Base-by-base conservation (phyloP, 2,329 filamentous ascomycete species). In the Endocalyx cinctus region DNA sequence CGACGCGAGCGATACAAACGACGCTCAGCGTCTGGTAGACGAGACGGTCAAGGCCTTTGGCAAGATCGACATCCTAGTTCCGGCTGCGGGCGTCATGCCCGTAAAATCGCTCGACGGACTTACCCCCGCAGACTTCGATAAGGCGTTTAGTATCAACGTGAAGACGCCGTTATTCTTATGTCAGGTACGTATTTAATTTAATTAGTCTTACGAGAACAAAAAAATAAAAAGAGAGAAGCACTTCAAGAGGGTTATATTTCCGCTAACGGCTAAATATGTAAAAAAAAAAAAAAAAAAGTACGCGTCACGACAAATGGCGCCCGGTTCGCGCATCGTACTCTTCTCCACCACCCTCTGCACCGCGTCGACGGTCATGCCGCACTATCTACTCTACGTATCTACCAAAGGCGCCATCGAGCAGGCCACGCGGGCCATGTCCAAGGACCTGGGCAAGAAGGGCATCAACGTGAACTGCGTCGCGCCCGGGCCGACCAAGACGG, bases 381-480 rank as follows among this genome's bases (percentile, higher is more conserved):
- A 48, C 1, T 74, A 76, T 41, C 57, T 71, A 12, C 59, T 75
- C 7, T 81, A 80, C 50, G 62, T 61, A 8, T 58, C 67, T 0
- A 74, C 69, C 27, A 81, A 81, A 48, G 76, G 73, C 29, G 72
- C 75, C 7, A 64, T 81, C 25, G 74, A 80, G 51, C 72, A 78
- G 51, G 69, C 79, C 59, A 67, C 67, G 0, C 66, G 73, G 10
- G 56, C 69, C 3, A 52, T 79, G 39, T 64, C 69, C 27, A 79
- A 77, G 52, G 74, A 77, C 33, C 63, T 79, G 15, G 72, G 63
- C 2, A 44, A 55, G 13, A 34, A 28, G 32, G 32, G 32, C 17
- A 34, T 34, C 19, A 16, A 17, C 16, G 32, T 34, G 10, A 34
- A 34, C 8, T 22, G n/a, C 17, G 32, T 34, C 17, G 32, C 32